Evolutionary conservation across 108 stramenopile species (phyloP).

Genomic region (Pseudonitzschia delicatissima): DNA sequence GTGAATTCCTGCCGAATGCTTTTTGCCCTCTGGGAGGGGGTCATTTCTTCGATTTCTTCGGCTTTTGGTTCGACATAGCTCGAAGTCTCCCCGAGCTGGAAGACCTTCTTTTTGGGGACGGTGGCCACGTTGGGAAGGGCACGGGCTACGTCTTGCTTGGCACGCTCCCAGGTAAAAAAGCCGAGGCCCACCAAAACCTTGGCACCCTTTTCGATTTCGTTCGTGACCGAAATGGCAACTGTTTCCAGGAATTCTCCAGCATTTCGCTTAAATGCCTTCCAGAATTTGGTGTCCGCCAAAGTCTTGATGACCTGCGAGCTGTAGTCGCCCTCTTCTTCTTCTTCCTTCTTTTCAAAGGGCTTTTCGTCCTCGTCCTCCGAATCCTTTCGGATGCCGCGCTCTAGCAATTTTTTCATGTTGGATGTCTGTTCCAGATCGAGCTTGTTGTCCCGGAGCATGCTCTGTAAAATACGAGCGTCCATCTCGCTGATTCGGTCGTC

Average conservation of each 20-base stretch:
- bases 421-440: conserved; percentile 63
- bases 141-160: conserved; percentile 60
- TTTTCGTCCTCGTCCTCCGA: background rate
- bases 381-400: conserved; percentile 39
- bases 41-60: background rate
- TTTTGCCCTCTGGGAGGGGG: background rate
- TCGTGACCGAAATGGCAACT: conserved; percentile 61
- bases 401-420: conserved; percentile 59
- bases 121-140: conserved; percentile 65
- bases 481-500: conserved; percentile 44
- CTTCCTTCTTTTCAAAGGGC: background rate
- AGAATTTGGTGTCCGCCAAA: conserved; percentile 66
- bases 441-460: conserved; percentile 63
- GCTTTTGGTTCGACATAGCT: background rate
- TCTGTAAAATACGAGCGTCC: conserved; percentile 76
- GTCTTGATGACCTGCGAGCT: conserved; percentile 35
- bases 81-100: background rate
- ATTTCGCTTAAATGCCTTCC: conserved; percentile 65
- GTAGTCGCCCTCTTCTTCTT: conserved; percentile 20
- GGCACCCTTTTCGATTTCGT: conserved; percentile 70
- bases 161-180: conserved; percentile 72
- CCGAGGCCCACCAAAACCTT: conserved; percentile 60
- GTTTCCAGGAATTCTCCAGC: conserved; percentile 60
- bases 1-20: conserved; percentile 50
- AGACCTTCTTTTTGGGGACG: conserved; percentile 22